Base-by-base conservation (phyloP, 1,284 basidiomycete species). In the Apiotrichum brassicae region DNA sequence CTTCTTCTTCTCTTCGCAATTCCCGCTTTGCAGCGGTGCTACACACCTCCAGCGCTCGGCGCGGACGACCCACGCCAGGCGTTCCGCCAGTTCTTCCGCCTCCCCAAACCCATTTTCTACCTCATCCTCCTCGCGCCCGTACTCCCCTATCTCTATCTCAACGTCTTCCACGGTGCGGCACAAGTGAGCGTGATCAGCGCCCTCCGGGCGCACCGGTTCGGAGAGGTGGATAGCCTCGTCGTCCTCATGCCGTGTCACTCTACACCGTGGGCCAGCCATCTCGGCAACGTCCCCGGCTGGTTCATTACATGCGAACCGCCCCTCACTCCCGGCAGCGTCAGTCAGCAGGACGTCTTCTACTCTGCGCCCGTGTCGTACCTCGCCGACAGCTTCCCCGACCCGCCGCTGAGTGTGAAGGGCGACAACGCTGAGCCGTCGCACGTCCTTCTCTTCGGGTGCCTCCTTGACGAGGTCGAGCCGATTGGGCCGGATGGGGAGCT, bases 191-290 rank as follows among this genome's bases (percentile, higher is more conserved):
- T 89, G 18, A 78, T 87, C 73, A 79, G 54, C 58, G 59, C 54
- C 20, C 73, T 55, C 19, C 58, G 56, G 20, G 18, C 49, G 19
- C 53, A 58, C 48, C 53, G 43, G 9, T 53, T 59, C 4, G 63
- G 64, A 0, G 23, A 49, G 3, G 59, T 67, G 23, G 43, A 43
- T 0, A 82, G 82, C 8, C 73, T 95, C 14, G 91, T 87, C 1
- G 84, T 90, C 54, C 74, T 97, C 18, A 94, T 92, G 87, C 95
- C 95, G 3, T 99, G 95, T 60, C 95, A 99, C 74, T 95, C 91
- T n/a, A 91, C 87, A 0, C 94, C 94, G 3, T 94, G 91, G 78
- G 86, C 91, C 63, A 84, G 90, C 5, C 86, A 92, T 70, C 71
- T 98, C 65, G 76, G 81, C 26, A 72, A 77, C 13, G 77, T 83